phyloP scores from a whole-genome alignment of 768 basidiomycete genomes.

The Gymnopilus junonius region DNA sequence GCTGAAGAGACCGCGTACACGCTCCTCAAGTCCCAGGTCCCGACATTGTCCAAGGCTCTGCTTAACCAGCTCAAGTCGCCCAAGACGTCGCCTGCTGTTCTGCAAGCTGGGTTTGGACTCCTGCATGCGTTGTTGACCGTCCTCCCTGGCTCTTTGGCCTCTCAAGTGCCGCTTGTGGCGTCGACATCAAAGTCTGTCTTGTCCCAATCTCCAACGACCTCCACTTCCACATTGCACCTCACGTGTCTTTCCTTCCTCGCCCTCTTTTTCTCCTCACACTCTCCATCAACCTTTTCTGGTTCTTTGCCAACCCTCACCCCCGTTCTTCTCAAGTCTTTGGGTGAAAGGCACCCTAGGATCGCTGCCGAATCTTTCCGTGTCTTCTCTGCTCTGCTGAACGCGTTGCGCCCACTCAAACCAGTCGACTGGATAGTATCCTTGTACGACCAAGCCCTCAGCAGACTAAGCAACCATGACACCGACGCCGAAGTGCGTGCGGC shows the following conservation, averaged over 20 bases:
- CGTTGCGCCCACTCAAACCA: conserved; percentile 69
- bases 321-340: conserved; percentile 72
- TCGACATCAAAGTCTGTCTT: conserved; percentile 68
- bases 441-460: conserved; percentile 72
- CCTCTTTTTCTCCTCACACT: conserved; percentile 77
- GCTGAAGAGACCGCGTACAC: conserved; percentile 74
- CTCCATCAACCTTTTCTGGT: conserved; percentile 58
- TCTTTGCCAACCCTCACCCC: conserved; percentile 74
- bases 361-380: conserved; percentile 88
- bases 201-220: conserved; percentile 69
- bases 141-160: conserved; percentile 81
- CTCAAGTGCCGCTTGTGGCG: conserved; percentile 66
- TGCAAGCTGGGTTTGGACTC: conserved; percentile 87
- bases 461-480: conserved; percentile 81
- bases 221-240: conserved; percentile 81
- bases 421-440: conserved; percentile 72
- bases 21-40: conserved; percentile 77
- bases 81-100: conserved; percentile 75
- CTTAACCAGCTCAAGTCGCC: conserved; percentile 84
- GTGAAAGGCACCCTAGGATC: conserved; percentile 88
- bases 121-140: conserved; percentile 78
- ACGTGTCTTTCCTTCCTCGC: conserved; percentile 86
- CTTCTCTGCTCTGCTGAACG: conserved; percentile 80
- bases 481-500: conserved; percentile 88
- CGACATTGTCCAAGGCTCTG: conserved; percentile 77